phyloP scores from a whole-genome alignment of 2,329 filamentous ascomycete genomes.

The Fusarium odoratissimum region DNA sequence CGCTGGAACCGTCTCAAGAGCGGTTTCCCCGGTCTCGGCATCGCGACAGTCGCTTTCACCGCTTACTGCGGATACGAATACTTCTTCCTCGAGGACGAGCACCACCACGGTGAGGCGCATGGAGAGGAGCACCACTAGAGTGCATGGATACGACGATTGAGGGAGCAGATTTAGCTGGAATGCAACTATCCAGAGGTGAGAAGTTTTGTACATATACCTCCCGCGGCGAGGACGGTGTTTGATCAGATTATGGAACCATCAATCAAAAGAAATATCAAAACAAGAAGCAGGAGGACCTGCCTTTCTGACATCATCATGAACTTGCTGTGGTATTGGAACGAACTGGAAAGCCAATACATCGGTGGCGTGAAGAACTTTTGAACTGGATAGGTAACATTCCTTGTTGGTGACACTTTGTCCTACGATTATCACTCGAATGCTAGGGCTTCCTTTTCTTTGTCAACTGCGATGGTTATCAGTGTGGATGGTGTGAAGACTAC shows the following conservation, averaged over 20 bases:
- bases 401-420: neutral
- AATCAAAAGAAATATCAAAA: conserved; percentile 36
- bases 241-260: conserved; percentile 33
- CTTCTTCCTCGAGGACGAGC: conserved; percentile 81
- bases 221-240: conserved; percentile 26
- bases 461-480: neutral
- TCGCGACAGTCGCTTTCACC: conserved; percentile 90
- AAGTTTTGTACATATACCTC: conserved; percentile 45
- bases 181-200: conserved; percentile 19
- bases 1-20: conserved; percentile 90
- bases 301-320: neutral
- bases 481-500: neutral
- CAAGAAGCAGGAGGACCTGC: neutral
- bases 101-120: conserved; percentile 67
- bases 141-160: conserved; percentile 20
- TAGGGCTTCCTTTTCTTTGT: too few relatives aligned
- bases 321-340: neutral
- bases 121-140: conserved; percentile 67
- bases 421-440: neutral
- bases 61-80: conserved; percentile 92
- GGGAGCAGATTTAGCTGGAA: conserved; percentile 18
- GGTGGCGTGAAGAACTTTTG: neutral
- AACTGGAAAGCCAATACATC: neutral
- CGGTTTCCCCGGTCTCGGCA: conserved; percentile 90
- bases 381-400: neutral